phyloP scores from a whole-genome alignment of 805 yeast genomes.

The Saccharomycodes ludwigii region DNA sequence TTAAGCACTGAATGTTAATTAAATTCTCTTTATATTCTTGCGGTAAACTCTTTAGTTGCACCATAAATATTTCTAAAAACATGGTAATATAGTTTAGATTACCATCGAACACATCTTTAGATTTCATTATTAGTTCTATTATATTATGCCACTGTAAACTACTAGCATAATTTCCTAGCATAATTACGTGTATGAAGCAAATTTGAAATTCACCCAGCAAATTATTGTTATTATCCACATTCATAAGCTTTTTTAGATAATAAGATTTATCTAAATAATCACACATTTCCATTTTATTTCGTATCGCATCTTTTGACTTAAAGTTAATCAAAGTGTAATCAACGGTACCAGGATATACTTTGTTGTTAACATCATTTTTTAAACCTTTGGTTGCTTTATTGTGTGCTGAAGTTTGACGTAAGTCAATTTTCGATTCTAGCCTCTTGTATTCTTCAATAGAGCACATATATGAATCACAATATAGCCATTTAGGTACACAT shows the following conservation, averaged over 20 bases:
- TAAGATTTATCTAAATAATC: constrained; percentile 51
- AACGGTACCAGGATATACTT: too few relatives aligned
- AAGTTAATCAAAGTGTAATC: constrained; percentile 16
- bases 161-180: constrained; percentile 53
- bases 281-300: constrained; percentile 30
- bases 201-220: constrained; percentile 45
- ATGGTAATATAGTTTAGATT: constrained; percentile 1
- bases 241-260: constrained; percentile 30
- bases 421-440: too few relatives aligned
- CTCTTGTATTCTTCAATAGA: too few relatives aligned
- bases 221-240: constrained; percentile 13
- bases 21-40: constrained; percentile 14
- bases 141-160: constrained; percentile 52
- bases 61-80: constrained; percentile 12
- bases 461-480: too few relatives aligned
- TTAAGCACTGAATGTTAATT: constrained; percentile 8
- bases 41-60: constrained; percentile 15
- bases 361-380: too few relatives aligned
- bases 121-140: constrained; percentile 28
- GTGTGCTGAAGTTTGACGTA: too few relatives aligned
- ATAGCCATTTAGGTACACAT: too few relatives aligned
- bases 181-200: constrained; percentile 33
- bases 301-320: constrained; percentile 20
- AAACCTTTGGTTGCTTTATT: too few relatives aligned
- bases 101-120: not conserved